Base-by-base conservation (phyloP, 768 basidiomycete genomes). In the Lentinula guzmanii region DNA sequence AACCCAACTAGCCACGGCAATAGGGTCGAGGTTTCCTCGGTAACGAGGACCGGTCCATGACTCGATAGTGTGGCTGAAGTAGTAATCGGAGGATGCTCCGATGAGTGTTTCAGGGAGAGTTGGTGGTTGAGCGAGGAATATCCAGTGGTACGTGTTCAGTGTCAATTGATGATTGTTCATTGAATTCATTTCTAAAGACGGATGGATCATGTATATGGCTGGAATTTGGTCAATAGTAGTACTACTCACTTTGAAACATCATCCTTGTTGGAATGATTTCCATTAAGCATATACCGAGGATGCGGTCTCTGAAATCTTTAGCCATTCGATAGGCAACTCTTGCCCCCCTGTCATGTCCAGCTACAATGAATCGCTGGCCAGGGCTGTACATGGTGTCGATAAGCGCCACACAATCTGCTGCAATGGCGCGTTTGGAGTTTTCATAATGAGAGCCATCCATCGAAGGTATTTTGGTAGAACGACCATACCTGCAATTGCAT, bases 261-360 rank as follows among this genome's bases (percentile, higher is more conserved):
- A 41, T 37, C 15, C 35, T 56, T 18, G 54, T 62, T 3, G 61
- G 61, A 5, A 62, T 34, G 18, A 62, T 62, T 42, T 62, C 61
- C 61, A 62, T 48, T 34, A 62, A 42, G 57, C 54, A 58, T 18
- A 51, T 8, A 13, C 43, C 61, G 18, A 48, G 18, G 5, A 62
- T 35, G 18, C 52, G 41, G 21, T 35, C 45, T 39, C 52, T 18
- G 37, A 45, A 52, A 35, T 62, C 61, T 62, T 53, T 55, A 8
- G 61, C 61, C 55, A 62, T 45, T 13, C 61, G 54, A 35, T 62
- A 62, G n/a, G 54, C 61, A 21, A 62, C 55, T 35, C 61, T 8
- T 5, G 61, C 61, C 7, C 61, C 61, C 33, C 61, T 56, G 28
- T 62, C 61, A 54, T 62, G 61, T 24, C 61, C 61, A 18, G 34